Evolutionary conservation across 2,329 filamentous ascomycete species (phyloP).

Genomic region (Neocucurbitaria cava): DNA sequence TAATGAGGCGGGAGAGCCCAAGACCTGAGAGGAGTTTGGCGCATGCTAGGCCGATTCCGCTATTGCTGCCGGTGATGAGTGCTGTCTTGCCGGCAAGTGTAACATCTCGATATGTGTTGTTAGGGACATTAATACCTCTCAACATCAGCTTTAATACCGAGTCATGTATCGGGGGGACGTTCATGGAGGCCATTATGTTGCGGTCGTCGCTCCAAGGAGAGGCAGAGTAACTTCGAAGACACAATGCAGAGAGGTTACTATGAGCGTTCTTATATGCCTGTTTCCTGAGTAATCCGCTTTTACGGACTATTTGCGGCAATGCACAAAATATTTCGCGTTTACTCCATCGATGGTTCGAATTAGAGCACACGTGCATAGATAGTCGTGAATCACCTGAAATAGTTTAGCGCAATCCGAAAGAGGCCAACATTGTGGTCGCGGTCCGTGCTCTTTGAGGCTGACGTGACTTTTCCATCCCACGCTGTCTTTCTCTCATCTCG

Average conservation of each 20-base stretch:
- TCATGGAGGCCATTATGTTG: neutral
- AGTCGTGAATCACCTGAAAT: too few species aligned
- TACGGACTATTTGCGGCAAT: neutral
- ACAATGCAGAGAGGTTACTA: neutral
- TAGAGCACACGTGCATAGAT: too few species aligned
- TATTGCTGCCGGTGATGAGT: neutral
- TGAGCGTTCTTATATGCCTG: neutral
- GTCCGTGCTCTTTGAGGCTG: neutral
- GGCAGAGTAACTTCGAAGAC: neutral
- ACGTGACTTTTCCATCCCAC: neutral
- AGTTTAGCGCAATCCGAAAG: neutral
- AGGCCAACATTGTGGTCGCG: neutral
- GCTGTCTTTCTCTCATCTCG: neutral
- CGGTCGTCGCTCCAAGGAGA: neutral
- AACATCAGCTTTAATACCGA: neutral
- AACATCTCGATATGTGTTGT: neutral
- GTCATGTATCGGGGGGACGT: neutral
- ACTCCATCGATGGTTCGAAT: neutral
- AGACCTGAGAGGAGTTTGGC: neutral
- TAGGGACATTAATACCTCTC: neutral
- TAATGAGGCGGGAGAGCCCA: slow-evolving; percentile 29
- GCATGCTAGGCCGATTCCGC: neutral
- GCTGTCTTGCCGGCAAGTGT: neutral
- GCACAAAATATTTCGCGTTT: neutral
- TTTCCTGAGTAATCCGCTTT: neutral